Conservation (phyloP, 2,329 filamentous ascomycete genomes). For the Plenodomus tracheiphilus region DNA sequence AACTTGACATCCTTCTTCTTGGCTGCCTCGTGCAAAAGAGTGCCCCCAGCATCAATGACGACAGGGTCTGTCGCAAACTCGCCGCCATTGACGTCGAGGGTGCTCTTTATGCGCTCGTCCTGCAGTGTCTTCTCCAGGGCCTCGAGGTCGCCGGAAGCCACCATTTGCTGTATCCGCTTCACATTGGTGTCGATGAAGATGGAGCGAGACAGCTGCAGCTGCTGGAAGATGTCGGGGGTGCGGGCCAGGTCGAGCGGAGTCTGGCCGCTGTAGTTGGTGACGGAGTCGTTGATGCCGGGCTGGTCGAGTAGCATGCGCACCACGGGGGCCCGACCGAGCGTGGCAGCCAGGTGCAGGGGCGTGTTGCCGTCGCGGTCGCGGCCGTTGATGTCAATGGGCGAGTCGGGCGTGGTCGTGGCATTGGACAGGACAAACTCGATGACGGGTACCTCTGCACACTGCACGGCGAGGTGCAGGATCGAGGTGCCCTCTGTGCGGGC, state of each 20-base stretch:
- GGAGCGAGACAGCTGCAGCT: constrained; percentile 86
- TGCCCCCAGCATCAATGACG: constrained; percentile 83
- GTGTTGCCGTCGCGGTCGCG: constrained; percentile 94
- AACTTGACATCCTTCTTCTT: constrained; percentile 83
- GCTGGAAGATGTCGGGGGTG: constrained; percentile 93
- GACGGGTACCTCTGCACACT: constrained; percentile 90
- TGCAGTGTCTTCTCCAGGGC: constrained; percentile 77
- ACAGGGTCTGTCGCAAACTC: constrained; percentile 81
- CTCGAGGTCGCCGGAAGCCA: constrained; percentile 74
- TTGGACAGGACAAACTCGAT: constrained; percentile 90
- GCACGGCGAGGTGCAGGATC: constrained; percentile 88
- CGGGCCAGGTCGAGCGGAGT: constrained; percentile 85
- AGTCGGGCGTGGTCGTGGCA: constrained; percentile 54
- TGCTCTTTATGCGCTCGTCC: constrained; percentile 81
- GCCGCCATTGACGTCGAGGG: constrained; percentile 88
- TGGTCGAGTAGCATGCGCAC: constrained; percentile 84
- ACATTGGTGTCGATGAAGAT: constrained; percentile 87
- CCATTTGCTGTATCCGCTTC: constrained; percentile 78
- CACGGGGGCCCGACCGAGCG: constrained; percentile 76
- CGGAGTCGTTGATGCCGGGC: constrained; percentile 82
- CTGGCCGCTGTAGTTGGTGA: constrained; percentile 82
- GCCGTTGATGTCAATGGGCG: constrained; percentile 80
- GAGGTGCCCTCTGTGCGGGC: constrained; percentile 74
- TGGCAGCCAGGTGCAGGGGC: constrained; percentile 83
- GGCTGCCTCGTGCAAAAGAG: constrained; percentile 89